Base-by-base conservation (phyloP, 1,284 basidiomycete species). In the Inonotus hispidus region DNA sequence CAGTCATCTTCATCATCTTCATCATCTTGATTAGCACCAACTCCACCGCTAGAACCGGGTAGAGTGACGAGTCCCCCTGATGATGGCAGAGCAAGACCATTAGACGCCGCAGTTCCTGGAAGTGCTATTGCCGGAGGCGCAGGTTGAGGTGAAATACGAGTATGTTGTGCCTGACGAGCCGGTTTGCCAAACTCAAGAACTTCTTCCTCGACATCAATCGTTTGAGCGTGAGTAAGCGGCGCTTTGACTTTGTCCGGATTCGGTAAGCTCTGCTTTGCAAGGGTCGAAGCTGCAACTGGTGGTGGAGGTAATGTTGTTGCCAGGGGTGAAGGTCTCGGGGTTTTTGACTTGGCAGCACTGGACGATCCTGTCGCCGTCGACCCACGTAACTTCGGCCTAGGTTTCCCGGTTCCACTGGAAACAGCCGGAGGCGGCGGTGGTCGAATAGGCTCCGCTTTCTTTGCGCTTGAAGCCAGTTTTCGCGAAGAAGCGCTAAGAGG, bases 1-100 rank as follows among this genome's bases (percentile, higher is more conserved):
- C 71, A 71, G 4, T 81, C 79, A 50, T 85, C 84, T 7, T 61
- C 82, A 58, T 83, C 82, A 2, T 74, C 64, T 14, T 62, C 58
- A 2, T 54, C 45, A 32, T 50, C 35, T 41, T 25, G 29, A 43
- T 43, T 43, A 43, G 41, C 41, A 16, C 10, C 41, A n/a, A 16
- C 32, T 25, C 16, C 38, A 13, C 54, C 32, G 21, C 19, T 60
- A 53, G 61, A 59, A 1, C 64, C 58, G 55, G 65, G 61, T 29
- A 69, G 64, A 35, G 68, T 39, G 21, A 66, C 59, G 25, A 65
- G 45, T 52, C 43, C 32, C 63, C 53, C 29, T 68, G 70, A 6
- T 65, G 29, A 56, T 69, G 63, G 29, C 64, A 69, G 21, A 61
- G 69, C 64, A 62, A 72, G 65, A 46, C 62, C 63, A 61, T 68